phyloP scores from a whole-genome alignment of 345 rosid genomes.

The Euclidium syriacum region DNA sequence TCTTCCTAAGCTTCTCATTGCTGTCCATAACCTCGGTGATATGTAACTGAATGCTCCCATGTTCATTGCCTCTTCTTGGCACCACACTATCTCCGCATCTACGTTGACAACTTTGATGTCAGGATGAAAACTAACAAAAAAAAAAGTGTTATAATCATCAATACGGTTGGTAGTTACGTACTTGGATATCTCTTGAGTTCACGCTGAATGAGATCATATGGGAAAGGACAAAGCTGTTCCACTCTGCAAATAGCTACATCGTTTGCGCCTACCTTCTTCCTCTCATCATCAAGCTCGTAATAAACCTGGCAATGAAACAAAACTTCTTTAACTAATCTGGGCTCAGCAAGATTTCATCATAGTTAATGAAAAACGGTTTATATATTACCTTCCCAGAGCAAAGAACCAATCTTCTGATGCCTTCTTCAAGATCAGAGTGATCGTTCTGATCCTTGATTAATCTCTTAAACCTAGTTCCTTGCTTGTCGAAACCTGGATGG shows the following conservation, averaged over 20 bases:
- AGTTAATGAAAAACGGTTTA: background rate
- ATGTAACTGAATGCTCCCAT: constrained; percentile 69
- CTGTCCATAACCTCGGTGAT: constrained; percentile 52
- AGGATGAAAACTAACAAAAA: background rate
- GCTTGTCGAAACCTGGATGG: constrained; percentile 93
- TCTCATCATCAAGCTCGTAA: constrained; percentile 69
- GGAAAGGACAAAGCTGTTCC: constrained; percentile 81
- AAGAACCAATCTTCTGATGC: constrained; percentile 77
- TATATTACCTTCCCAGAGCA: constrained; percentile 94
- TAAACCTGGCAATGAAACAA: constrained; percentile 36
- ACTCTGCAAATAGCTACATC: constrained; percentile 81
- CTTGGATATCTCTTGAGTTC: constrained; percentile 80
- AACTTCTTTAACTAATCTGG: background rate
- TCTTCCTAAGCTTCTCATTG: constrained; percentile 48
- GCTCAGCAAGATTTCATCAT: constrained; percentile 1
- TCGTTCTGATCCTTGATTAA: constrained; percentile 83
- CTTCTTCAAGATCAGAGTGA: constrained; percentile 79
- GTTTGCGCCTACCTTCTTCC: constrained; percentile 39
- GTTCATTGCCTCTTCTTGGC: constrained; percentile 89
- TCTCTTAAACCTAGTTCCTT: constrained; percentile 91
- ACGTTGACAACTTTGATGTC: too few relatives aligned
- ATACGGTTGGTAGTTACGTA: constrained; percentile 29
- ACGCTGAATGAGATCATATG: constrained; percentile 71
- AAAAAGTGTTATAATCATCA: background rate
- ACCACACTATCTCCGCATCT: constrained; percentile 77